phyloP scores from a whole-genome alignment of 768 basidiomycete species.

The Inosperma sp. region DNA sequence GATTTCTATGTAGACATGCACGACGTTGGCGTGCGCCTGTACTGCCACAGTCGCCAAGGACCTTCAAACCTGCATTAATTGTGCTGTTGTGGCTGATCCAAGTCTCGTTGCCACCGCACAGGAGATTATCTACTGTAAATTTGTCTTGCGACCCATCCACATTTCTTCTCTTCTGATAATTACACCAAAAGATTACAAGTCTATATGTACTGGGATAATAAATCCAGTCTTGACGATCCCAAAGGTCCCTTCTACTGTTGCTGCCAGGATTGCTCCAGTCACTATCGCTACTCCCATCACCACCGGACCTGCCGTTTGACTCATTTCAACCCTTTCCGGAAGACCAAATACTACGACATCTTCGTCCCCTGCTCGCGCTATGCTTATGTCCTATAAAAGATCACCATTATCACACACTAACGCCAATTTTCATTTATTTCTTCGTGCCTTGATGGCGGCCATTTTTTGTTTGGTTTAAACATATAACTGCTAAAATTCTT shows the following conservation, averaged over 20 bases:
- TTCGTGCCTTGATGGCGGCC: too few relatives aligned
- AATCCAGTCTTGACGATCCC: conserved; percentile 4
- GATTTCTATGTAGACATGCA: conserved; percentile 21
- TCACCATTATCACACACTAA: too few relatives aligned
- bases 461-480: too few relatives aligned
- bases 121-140: conserved; percentile 23
- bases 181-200: conserved; percentile 5
- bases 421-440: too few relatives aligned
- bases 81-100: conserved; percentile 19
- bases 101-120: conserved; percentile 18
- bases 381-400: too few relatives aligned
- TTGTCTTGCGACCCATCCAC: neutral
- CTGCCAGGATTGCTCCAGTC: neutral
- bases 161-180: neutral
- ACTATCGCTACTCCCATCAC: neutral
- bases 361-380: too few relatives aligned
- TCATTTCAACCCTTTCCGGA: too few relatives aligned
- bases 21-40: conserved; percentile 24
- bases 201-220: neutral
- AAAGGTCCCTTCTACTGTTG: neutral
- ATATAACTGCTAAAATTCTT: too few relatives aligned
- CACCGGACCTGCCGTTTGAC: neutral
- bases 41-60: conserved; percentile 17
- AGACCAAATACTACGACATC: too few relatives aligned
- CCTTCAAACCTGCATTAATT: conserved; percentile 31